Evolutionary conservation across 495 filamentous ascomycete genomes (phyloP).

Genomic region (Penicillium flavigenum): DNA sequence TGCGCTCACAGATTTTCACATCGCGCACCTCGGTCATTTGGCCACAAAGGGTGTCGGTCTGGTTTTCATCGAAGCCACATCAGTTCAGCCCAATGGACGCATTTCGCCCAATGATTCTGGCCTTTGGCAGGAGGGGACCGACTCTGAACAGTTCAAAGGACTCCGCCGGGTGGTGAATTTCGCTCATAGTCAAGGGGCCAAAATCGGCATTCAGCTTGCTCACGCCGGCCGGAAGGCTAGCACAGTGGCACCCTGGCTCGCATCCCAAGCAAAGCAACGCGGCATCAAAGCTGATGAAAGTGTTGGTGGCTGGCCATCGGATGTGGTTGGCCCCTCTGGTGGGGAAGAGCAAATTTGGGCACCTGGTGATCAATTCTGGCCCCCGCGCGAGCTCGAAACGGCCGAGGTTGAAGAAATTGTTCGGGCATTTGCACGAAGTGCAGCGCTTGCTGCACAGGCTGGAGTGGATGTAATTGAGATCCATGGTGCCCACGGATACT

Average conservation of each 20-base stretch:
- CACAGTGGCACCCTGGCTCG: constrained; percentile 61
- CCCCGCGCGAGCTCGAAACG: constrained; percentile 40
- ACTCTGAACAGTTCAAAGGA: constrained; percentile 58
- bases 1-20: constrained; percentile 68
- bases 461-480: constrained; percentile 67
- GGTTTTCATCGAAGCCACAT: constrained; percentile 67
- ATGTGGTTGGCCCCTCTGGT: constrained; percentile 60
- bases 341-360: constrained; percentile 48
- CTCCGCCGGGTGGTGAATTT: constrained; percentile 63
- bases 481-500: constrained; percentile 66
- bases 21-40: constrained; percentile 62
- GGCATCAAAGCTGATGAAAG: constrained; percentile 49
- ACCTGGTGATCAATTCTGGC: constrained; percentile 39
- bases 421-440: constrained; percentile 57
- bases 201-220: constrained; percentile 69
- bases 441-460: constrained; percentile 59
- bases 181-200: constrained; percentile 59
- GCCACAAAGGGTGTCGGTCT: constrained; percentile 63
- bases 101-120: constrained; percentile 70
- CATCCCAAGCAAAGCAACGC: constrained; percentile 22
- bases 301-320: constrained; percentile 67
- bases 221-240: constrained; percentile 76
- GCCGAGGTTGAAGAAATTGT: constrained; percentile 64
- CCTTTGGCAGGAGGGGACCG: constrained; percentile 59
- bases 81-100: constrained; percentile 65